Percentiles rank a stretch among this genome's conserved stretches.
These are phyloP conservation scores for Phytophthora aleatoria DNA, from an alignment of 352 stramenopile species.

Conservation along the genomic window DNA sequence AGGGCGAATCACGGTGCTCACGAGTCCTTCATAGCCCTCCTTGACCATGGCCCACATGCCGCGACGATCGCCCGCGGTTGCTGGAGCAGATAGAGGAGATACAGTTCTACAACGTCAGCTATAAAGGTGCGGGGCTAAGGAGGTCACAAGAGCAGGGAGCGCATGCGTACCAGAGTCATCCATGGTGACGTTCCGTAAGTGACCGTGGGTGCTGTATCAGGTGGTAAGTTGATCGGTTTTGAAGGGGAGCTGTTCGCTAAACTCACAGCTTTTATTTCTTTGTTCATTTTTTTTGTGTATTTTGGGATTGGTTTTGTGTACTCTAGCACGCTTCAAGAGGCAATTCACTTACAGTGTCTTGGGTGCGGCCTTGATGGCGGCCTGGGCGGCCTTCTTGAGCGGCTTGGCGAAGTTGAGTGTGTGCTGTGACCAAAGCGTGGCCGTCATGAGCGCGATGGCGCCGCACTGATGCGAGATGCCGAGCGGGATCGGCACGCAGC, in stretches of 20 bases:
- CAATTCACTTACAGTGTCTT: conserved; percentile 27
- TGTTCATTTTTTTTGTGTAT: conserved; percentile 6
- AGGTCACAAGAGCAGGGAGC: background rate
- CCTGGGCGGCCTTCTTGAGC: conserved; percentile 45
- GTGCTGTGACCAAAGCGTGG: conserved; percentile 92
- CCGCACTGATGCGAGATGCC: conserved; percentile 96
- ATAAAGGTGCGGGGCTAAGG: background rate
- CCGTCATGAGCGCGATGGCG: conserved; percentile 94
- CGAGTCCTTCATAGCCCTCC: conserved; percentile 81
- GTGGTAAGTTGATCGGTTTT: conserved; percentile 12
- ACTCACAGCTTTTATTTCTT: too few species aligned
- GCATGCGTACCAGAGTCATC: conserved; percentile 43
- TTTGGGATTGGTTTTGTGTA: conserved; percentile 10
- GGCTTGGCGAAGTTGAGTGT: conserved; percentile 87
- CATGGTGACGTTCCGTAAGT: conserved; percentile 30
- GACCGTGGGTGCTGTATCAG: conserved; percentile 21
- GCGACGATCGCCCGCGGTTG: conserved; percentile 53
- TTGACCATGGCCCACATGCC: conserved; percentile 86
- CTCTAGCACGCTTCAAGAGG: background rate
- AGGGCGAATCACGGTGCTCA: conserved; percentile 82
- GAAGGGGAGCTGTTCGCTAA: background rate
- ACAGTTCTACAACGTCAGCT: conserved; percentile 18
- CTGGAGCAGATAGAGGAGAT: conserved; percentile 20
- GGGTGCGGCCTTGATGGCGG: conserved; percentile 41
- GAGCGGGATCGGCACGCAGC: conserved; percentile 96